Percentiles rank a stretch among this genome's conserved stretches.
Evolutionary conservation across 352 stramenopile genomes (phyloP).

Genomic region (Saprolegnia diclina): DNA sequence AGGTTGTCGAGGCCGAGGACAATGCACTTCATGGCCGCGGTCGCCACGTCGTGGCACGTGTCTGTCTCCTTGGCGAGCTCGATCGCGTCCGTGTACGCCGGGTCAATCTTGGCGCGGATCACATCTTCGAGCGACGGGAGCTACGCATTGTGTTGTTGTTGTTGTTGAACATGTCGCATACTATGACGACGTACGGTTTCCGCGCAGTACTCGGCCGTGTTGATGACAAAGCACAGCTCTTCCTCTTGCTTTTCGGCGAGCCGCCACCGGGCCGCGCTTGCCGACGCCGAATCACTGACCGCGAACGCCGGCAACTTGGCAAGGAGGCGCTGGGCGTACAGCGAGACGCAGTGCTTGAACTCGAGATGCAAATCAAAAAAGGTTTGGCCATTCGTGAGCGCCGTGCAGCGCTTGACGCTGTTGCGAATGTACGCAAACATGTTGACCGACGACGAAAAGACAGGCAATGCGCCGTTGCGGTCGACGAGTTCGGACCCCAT

Average conservation of each 20-base stretch:
- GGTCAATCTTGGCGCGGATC: slow-evolving; percentile 94
- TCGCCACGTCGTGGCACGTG: slow-evolving; percentile 93
- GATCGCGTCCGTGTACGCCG: slow-evolving; percentile 88
- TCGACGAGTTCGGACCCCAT: slow-evolving; percentile 92
- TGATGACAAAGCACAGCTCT: slow-evolving; percentile 96
- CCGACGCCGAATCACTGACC: slow-evolving; percentile 19
- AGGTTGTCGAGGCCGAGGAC: slow-evolving; percentile 89
- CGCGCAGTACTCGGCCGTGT: slow-evolving; percentile 98
- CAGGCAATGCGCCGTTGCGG: slow-evolving; percentile 90
- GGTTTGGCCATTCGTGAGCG: slow-evolving; percentile 95
- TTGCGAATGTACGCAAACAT: slow-evolving; percentile 99
- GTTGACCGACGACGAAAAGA: slow-evolving; percentile 96
- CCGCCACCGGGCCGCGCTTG: slow-evolving; percentile 38
- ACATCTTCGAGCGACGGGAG: slow-evolving; percentile 94
- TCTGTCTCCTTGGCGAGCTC: slow-evolving; percentile 92
- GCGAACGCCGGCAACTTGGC: slow-evolving; percentile 52
- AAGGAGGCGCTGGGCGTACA: slow-evolving; percentile 75
- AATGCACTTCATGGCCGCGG: slow-evolving; percentile 92
- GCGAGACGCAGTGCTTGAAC: slow-evolving; percentile 80
- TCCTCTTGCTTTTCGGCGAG: slow-evolving; percentile 89
- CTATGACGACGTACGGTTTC: slow-evolving; percentile 87
- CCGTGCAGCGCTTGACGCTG: slow-evolving; percentile 95
- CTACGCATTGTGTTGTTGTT: too few relatives aligned
- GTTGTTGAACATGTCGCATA: not conserved
- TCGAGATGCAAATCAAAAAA: slow-evolving; percentile 96